Evolutionary conservation across 768 basidiomycete genomes (phyloP).

Genomic region (Pleurotus cornucopiae): DNA sequence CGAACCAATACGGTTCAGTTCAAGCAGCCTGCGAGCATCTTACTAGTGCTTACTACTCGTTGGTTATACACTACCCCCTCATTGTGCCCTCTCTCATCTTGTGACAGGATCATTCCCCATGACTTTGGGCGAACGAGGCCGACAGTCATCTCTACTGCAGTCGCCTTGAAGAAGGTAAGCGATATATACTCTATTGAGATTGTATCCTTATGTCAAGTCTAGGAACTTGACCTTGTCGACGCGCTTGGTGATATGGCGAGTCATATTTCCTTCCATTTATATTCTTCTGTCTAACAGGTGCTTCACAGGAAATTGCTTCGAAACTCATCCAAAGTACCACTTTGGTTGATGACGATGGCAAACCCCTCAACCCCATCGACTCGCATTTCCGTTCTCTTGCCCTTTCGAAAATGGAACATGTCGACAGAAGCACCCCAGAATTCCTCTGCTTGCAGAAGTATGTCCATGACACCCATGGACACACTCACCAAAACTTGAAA

Average conservation of each 20-base stretch:
- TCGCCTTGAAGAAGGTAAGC: conserved; percentile 36
- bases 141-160: conserved; percentile 33
- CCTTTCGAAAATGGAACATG: conserved; percentile 47
- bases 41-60: conserved; percentile 56
- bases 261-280: background rate
- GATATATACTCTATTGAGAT: background rate
- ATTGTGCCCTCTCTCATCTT: background rate
- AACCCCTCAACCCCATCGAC: conserved; percentile 52
- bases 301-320: conserved; percentile 47
- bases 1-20: conserved; percentile 31
- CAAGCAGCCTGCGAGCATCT: conserved; percentile 39
- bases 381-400: conserved; percentile 48
- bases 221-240: conserved; percentile 63
- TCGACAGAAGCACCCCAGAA: conserved; percentile 36
- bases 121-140: conserved; percentile 52
- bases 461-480: conserved; percentile 50
- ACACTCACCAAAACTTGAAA: conserved; percentile 43
- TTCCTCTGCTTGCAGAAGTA: conserved; percentile 45
- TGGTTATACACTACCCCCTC: conserved; percentile 12
- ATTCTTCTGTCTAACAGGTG: background rate
- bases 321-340: conserved; percentile 43
- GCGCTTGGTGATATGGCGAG: conserved; percentile 62
- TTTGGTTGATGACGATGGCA: conserved; percentile 37
- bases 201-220: background rate
- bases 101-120: conserved; percentile 53